A percentile compares a stretch with the other conserved stretches of the same genome.
These are phyloP conservation scores for Leccinum arenicola DNA, from an alignment of 768 basidiomycete genomes.

Conservation along the genomic window DNA sequence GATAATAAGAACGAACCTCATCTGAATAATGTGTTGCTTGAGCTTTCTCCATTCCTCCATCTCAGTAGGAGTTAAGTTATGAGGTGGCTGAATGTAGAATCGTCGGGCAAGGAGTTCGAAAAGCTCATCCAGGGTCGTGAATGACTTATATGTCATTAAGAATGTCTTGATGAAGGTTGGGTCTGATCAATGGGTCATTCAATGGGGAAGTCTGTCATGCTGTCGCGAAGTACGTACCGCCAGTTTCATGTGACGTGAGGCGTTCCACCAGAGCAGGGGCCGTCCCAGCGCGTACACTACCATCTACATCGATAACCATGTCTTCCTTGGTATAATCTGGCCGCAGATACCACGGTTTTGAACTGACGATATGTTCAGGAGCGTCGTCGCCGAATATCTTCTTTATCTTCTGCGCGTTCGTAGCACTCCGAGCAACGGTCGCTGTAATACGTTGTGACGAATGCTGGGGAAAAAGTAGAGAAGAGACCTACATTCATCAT, in stretches of 20 bases:
- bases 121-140: conserved; percentile 79
- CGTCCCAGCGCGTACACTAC: conserved; percentile 83
- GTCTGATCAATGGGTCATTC: conserved; percentile 42
- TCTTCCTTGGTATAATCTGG: conserved; percentile 78
- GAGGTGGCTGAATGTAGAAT: conserved; percentile 76
- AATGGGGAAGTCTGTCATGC: neutral
- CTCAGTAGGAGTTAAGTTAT: conserved; percentile 58
- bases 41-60: conserved; percentile 74
- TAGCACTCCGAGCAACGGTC: conserved; percentile 20
- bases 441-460: conserved; percentile 18
- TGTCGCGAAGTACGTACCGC: conserved; percentile 51
- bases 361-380: conserved; percentile 44
- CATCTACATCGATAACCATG: conserved; percentile 82
- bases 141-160: conserved; percentile 95
- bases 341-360: conserved; percentile 81
- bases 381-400: conserved; percentile 28
- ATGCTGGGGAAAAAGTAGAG: neutral
- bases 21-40: conserved; percentile 85
- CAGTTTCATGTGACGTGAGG: conserved; percentile 86
- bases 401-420: conserved; percentile 50
- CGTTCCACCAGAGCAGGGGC: conserved; percentile 83
- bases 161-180: conserved; percentile 83
- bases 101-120: conserved; percentile 79
- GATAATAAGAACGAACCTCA: conserved; percentile 56
- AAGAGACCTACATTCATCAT: conserved; percentile 23